A percentile compares a stretch with the other conserved stretches of the same genome.
These are phyloP conservation scores for Aspergillus coremiiformis DNA, from an alignment of 495 filamentous ascomycete genomes.

Conservation along the genomic window DNA sequence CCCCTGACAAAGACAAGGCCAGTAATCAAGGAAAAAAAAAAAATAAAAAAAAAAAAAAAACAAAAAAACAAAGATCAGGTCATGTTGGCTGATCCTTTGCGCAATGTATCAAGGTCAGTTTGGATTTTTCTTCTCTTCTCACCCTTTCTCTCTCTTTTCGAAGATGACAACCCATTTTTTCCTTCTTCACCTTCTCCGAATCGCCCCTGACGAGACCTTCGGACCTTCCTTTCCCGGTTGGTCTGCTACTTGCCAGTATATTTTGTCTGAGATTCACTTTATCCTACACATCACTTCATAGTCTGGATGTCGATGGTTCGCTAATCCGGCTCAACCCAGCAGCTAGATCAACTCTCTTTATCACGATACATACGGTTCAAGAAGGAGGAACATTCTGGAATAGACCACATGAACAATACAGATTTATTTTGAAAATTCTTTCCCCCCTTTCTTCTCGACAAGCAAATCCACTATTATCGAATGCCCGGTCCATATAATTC, in stretches of 20 bases:
- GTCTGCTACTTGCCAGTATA: constrained; percentile 98
- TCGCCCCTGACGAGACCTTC: constrained; percentile 87
- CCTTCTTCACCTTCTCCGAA: constrained; percentile 88
- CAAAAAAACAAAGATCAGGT: constrained; percentile 20
- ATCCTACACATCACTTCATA: not conserved
- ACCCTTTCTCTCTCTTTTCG: constrained; percentile 23
- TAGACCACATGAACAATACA: too few relatives aligned
- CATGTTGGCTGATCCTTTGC: constrained; percentile 6
- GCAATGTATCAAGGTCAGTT: constrained; percentile 19
- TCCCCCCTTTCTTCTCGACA: too few relatives aligned
- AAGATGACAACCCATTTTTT: constrained; percentile 78
- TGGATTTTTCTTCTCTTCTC: constrained; percentile 16
- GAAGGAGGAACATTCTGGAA: too few relatives aligned
- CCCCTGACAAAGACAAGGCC: too few relatives aligned
- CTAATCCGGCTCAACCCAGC: not conserved
- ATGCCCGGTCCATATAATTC: too few relatives aligned
- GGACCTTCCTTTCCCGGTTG: constrained; percentile 60
- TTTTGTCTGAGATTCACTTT: constrained; percentile 66
- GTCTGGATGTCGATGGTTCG: not conserved
- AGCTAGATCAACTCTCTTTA: not conserved
- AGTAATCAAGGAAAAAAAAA: too few relatives aligned
- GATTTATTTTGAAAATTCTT: too few relatives aligned
- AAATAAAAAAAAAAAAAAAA: too few relatives aligned
- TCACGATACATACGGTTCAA: not conserved
- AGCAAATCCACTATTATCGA: too few relatives aligned